These are phyloP conservation scores for Parsonsia alboflavescens DNA, from an alignment of 257 asterid genomes.

Conservation along the genomic window DNA sequence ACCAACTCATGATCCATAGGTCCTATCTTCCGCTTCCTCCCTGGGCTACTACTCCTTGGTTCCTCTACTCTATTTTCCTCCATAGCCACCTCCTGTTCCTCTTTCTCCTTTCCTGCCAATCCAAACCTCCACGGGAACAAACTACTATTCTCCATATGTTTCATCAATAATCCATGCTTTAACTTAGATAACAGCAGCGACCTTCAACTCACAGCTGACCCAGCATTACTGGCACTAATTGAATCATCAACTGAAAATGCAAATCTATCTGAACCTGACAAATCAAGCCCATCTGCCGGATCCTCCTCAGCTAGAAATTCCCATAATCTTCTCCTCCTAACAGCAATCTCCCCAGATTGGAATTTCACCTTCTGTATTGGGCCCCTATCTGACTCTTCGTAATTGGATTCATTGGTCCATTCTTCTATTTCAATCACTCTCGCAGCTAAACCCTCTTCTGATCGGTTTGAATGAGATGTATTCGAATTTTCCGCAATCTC, in stretches of 20 bases:
- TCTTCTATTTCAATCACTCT: slow-evolving; percentile 18
- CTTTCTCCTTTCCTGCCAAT: slow-evolving; percentile 60
- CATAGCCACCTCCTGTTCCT: slow-evolving; percentile 31
- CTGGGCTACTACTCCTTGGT: slow-evolving; percentile 36
- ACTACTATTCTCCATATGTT: slow-evolving; percentile 60
- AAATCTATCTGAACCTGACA: slow-evolving; percentile 92
- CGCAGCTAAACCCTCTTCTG: neutral
- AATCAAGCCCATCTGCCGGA: slow-evolving; percentile 81
- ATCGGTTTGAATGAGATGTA: slow-evolving; percentile 20
- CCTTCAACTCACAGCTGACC: slow-evolving; percentile 74
- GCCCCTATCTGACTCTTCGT: slow-evolving; percentile 9
- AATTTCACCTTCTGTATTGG: slow-evolving; percentile 57
- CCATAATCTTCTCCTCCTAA: slow-evolving; percentile 88
- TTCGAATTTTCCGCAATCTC: slow-evolving; percentile 25
- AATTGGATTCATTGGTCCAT: slow-evolving; percentile 21
- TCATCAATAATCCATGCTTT: slow-evolving; percentile 69
- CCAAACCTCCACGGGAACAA: slow-evolving; percentile 85
- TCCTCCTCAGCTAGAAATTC: slow-evolving; percentile 84
- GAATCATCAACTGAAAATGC: slow-evolving; percentile 96
- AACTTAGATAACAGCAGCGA: slow-evolving; percentile 70
- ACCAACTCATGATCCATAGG: slow-evolving; percentile 74
- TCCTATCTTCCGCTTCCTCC: slow-evolving; percentile 65
- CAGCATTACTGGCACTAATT: slow-evolving; percentile 65
- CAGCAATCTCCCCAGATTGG: slow-evolving; percentile 63
- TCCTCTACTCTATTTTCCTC: slow-evolving; percentile 45